Evolutionary conservation across 768 basidiomycete species (phyloP), one percentile per base, ranked within the genome.

Genomic region (Brasilioporus rufonigricans): DNA sequence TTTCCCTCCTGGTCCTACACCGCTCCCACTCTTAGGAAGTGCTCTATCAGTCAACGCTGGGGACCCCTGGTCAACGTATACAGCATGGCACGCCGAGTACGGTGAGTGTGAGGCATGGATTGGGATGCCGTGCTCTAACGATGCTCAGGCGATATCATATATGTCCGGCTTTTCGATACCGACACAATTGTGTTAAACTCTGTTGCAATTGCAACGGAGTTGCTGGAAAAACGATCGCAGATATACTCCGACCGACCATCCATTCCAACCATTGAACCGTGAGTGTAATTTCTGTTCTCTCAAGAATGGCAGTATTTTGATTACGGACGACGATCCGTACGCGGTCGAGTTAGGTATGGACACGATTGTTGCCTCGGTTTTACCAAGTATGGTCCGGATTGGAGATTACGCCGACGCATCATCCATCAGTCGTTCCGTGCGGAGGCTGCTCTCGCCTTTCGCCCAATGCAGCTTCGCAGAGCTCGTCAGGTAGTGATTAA

Each of bases 341-440:
- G 5, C 13, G 6, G 14, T 26, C 9, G 36, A 19, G 36, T 24
- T 24, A 61, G 60, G n/a, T 60, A 26, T 35, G 58, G 61, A 0
- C 49, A 54, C 0, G 52, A 27, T 13, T 31, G 12, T 11, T 26
- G 54, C 4, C 49, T 61, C 24, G 19, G 14, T 21, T 29, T 52
- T 13, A 2, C 10, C 1, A 19, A 4, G 1, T 52, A 52, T 18
- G 44, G 44, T 8, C 5, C 16, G 29, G 19, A 50, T 26, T 59
- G 57, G 57, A 38, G 58, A 5, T 21, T 47, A 16, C 45, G 43
- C 24, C 32, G 59, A 13, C 49, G 57, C 5, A 61, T 58, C 21
- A 18, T 60, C 4, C 57, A 60, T 16, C 56, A 60, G 38, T 49
- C 52, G 3, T 58, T 48, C 23, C 40, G 47, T 10, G 26, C 56